Evolutionary conservation across 805 yeast species (phyloP), one percentile per base, ranked within the genome.

Genomic region (Naumovozyma dairenensis): DNA sequence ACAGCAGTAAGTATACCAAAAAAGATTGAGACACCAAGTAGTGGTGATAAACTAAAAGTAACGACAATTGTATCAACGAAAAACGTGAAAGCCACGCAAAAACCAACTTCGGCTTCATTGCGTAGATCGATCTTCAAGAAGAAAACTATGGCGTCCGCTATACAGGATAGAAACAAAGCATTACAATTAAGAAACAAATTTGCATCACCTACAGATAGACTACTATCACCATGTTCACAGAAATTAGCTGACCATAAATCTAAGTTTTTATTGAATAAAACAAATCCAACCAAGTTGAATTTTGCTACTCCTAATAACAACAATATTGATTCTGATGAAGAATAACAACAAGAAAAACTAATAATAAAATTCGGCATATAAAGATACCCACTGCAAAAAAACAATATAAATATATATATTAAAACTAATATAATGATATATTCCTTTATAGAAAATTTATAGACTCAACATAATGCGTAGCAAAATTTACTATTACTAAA

Each of bases 221-320:
- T 73, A 41, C 51, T 74, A 50, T 72, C 78, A 5, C 80, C 80
- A 19, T 71, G 78, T 46, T 65, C 78, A 2, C 69, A 71, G 40
- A 74, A 71, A 48, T 53, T 74, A 39, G 68, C 54, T 38, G 67
- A 66, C 18, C 75, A 70, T 43, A 69, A 63, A 51, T 44, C 51
- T 4, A 48, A 45, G 35, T 31, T 48, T 25, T 43, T 38, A 28
- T 37, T 32, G 14, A 34, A 44, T 12, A 43, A 42, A 17, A 34
- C 47, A 12, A 39, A 43, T 21, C 49, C 51, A 7, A 39, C 45
- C n/a, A 44, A 40, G 25, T 32, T 46, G 35, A 27, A 40, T 31
- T 43, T 43, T 17, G 28, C 22, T 25, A 14, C 36, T 5, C 16
- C 15, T 1, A 32, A 29, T 6, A 24, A 26, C 14, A 12, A 24